Evolutionary conservation across 805 yeast genomes (phyloP), one percentile per base, ranked within the genome.

Genomic region (Kodamaea kaohsiungensis): DNA sequence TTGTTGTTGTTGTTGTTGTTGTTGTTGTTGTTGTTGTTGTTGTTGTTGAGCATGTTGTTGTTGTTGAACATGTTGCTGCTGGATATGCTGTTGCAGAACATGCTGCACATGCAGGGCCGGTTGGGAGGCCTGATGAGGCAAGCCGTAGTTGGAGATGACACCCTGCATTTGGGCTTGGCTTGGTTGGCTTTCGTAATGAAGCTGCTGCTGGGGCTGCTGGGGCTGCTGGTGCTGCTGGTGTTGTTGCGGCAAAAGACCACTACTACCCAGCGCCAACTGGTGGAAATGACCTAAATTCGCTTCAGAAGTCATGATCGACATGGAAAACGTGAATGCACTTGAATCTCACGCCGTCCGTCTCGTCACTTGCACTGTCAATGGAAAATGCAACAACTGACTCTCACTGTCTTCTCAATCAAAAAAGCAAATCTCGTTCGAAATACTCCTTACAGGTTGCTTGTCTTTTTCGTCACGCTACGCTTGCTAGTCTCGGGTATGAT

Each of bases 301-400:
- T 48, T 56, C 57, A 16, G 58, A 55, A 17, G 61, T 51, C 61
- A 58, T 58, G 37, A 54, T 54, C 46, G 56, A 48, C 58, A 56
- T 56, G 46, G 38, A 25, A 17, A 15, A 35, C 46, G 37, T 43
- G 47, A 43, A 43, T 43, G 47, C 45, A 16, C 45, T 40, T 8
- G 35, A 30, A 9, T 15, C 45, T 15, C 45, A 40, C 45, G 45
- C 45, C 45, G 35, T 12, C 35, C 35, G 35, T 30, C 13, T 30
- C 35, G 35, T 30, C 13, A 30, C 35, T 30, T 3, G 35, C 8
- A 9, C 13, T 5, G 35, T 30, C 6, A 4, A 22, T 22, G 25
- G 25, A 22, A 22, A 22, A 12, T 30, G 35, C 35, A 30, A 30
- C 35, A 9, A 30, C 13, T 30, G 13, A 30, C 35, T 8, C 35